Conservation (phyloP, 108 stramenopile genomes). For the Cyclotella choctawhatcheeana region DNA sequence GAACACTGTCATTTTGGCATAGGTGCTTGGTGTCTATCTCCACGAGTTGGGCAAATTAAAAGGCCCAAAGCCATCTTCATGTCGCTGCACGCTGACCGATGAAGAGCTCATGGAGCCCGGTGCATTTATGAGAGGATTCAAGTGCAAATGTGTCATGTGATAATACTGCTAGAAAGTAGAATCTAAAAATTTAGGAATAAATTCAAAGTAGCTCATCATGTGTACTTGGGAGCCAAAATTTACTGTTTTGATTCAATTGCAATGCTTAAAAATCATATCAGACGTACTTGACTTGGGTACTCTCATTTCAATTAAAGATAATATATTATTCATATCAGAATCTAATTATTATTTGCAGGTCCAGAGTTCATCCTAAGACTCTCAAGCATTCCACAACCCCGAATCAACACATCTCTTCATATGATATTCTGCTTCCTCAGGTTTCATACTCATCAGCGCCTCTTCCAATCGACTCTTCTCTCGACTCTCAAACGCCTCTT, state of each 20-base stretch:
- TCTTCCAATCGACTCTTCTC: constrained; percentile 82
- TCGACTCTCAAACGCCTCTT: constrained; percentile 93
- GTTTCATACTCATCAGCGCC: constrained; percentile 77
- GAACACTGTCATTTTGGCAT: neutral
- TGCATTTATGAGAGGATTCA: constrained; percentile 73
- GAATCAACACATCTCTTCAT: constrained; percentile 96
- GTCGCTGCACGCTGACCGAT: constrained; percentile 72
- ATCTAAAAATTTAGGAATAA: too few relatives aligned
- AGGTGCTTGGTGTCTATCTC: constrained; percentile 76
- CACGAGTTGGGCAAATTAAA: constrained; percentile 74
- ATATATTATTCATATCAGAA: too few relatives aligned
- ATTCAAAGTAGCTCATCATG: too few relatives aligned
- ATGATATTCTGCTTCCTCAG: constrained; percentile 90
- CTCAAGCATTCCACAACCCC: constrained; percentile 88
- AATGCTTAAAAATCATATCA: too few relatives aligned
- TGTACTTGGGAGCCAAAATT: too few relatives aligned
- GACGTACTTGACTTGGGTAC: too few relatives aligned
- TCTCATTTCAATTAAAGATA: too few relatives aligned
- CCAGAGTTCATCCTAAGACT: too few relatives aligned
- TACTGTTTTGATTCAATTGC: too few relatives aligned
- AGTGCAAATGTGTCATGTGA: constrained; percentile 85
- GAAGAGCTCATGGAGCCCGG: constrained; percentile 81
- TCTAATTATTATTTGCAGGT: too few relatives aligned
- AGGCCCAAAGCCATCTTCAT: constrained; percentile 77
- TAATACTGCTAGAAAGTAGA: too few relatives aligned